Base-by-base conservation (phyloP, 2,329 filamentous ascomycete genomes). In the Fusarium xylarioides region DNA sequence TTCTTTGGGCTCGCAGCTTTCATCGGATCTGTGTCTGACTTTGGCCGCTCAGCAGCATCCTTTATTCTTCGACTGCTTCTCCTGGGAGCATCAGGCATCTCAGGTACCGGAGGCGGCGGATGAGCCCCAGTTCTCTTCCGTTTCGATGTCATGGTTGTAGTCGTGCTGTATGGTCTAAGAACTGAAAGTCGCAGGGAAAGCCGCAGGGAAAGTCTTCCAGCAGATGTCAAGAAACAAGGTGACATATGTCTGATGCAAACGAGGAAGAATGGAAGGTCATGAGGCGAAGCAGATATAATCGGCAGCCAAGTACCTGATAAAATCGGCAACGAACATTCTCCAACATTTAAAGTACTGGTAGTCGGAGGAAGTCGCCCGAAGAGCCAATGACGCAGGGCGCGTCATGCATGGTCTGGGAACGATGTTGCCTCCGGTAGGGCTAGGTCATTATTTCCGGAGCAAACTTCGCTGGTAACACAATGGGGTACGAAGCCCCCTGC, bases 131-230 rank as follows among this genome's bases (percentile, higher is more conserved):
- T 56, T 60, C 79, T 81, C 71, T 83, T 85, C 54, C 84, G 80
- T 71, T 85, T 86, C 8, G 79, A 44, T 4, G 78, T 77, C 84
- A 85, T 86, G 16, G 37, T 63, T 30, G 49, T 28, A 23, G 57
- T 50, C 42, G 34, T 69, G 46, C 43, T 34, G 21, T 66, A 42
- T 32, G 26, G 62, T 70, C 62, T 68, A 34, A 35, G 58, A 26
- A 44, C n/a, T 26, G 30, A 49, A n/a, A 38, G 30, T 23, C 66
- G 28, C 46, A 62, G 49, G 50, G 30, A 47, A 23, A 38, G 35
- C n/a, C 66, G 23, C 44, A 62, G 49, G 52, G n/a, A 52, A 30
- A 58, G 46, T 30, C 32, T 61, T 49, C 60, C 54, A 32, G 62
- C 43, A 74, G 54, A 57, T 60, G 53, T n/a, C 32, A 59, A 30